These are phyloP conservation scores for Talaromyces ruber DNA, from an alignment of 495 filamentous ascomycete genomes.

Conservation along the genomic window DNA sequence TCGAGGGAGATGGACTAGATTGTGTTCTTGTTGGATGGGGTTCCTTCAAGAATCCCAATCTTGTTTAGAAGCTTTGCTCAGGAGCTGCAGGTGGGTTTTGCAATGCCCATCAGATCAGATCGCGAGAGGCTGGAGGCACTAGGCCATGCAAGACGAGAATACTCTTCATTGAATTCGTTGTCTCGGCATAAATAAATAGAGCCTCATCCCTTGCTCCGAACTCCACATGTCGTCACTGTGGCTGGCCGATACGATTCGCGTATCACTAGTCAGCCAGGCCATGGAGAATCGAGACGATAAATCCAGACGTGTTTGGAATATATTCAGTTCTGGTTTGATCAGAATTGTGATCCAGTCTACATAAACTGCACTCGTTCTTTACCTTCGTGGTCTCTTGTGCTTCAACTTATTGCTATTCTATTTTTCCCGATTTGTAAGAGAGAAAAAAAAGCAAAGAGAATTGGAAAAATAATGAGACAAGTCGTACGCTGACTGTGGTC, in stretches of 20 bases:
- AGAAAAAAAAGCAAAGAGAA: neutral
- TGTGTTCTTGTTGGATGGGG: conserved; percentile 50
- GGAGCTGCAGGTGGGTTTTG: conserved; percentile 52
- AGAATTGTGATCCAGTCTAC: neutral
- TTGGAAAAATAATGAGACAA: neutral
- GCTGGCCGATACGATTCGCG: neutral
- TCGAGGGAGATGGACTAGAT: conserved; percentile 51
- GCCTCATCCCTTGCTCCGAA: neutral
- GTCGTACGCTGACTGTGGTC: neutral
- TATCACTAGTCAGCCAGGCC: neutral
- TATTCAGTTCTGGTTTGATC: neutral
- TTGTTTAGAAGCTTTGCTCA: conserved; percentile 64
- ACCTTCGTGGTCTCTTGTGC: neutral
- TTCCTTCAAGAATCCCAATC: conserved; percentile 61
- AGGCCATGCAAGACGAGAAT: neutral
- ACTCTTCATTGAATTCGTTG: too few relatives aligned
- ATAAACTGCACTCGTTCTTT: neutral
- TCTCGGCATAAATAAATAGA: neutral
- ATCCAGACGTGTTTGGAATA: neutral
- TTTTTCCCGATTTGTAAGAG: neutral
- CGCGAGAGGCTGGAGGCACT: conserved; percentile 16
- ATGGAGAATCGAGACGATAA: neutral
- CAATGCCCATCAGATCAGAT: conserved; percentile 60
- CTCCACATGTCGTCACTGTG: conserved; percentile 2
- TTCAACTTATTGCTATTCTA: too few relatives aligned